phyloP scores from a whole-genome alignment of 768 basidiomycete species.

The Kwoniella sp. region DNA sequence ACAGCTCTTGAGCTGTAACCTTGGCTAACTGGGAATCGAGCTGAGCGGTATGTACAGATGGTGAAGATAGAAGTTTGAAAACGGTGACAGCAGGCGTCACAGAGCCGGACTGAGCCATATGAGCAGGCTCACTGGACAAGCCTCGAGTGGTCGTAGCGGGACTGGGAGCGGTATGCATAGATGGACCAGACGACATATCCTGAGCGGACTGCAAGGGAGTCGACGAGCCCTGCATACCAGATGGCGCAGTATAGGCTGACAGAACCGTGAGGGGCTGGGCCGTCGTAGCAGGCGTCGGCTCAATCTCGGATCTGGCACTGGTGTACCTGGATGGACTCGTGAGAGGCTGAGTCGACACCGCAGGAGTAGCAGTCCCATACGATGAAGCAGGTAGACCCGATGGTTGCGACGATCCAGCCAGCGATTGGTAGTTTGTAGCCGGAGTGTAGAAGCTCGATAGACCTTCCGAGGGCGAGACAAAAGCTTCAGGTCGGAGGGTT shows the following conservation, averaged over 20 bases:
- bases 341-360: background rate
- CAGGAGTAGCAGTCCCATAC: conserved; percentile 9
- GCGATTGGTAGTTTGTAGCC: conserved; percentile 4
- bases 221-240: background rate
- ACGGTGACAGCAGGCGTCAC: conserved; percentile 4
- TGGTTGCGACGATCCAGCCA: background rate
- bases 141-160: conserved; percentile 2
- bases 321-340: background rate
- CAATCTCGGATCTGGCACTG: background rate
- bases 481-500: conserved; percentile 15
- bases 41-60: background rate
- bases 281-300: conserved; percentile 4
- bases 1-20: background rate
- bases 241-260: conserved; percentile 4
- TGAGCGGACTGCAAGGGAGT: conserved; percentile 3
- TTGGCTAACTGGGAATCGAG: background rate
- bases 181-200: conserved; percentile 8
- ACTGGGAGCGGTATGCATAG: conserved; percentile 11
- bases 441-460: conserved; percentile 11
- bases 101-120: conserved; percentile 12
- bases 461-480: conserved; percentile 1
- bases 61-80: background rate
- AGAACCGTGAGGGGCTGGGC: background rate
- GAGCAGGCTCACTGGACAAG: conserved; percentile 5
- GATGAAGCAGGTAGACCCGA: background rate